Conservation (phyloP, 1,284 basidiomycete genomes). For the Exobasidium cylindrosporum region DNA sequence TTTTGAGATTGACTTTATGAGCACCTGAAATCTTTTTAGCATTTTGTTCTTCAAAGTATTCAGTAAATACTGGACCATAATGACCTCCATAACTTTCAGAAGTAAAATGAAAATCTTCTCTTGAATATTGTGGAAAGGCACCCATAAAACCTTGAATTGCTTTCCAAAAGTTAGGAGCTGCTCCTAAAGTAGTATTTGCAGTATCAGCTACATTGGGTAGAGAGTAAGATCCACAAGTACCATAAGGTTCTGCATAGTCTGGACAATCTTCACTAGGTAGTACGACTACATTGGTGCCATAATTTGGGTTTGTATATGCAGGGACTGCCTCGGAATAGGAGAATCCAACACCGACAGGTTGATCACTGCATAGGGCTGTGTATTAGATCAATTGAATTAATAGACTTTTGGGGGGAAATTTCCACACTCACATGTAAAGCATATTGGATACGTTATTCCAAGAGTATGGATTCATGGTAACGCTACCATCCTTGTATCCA, state of each 20-base stretch:
- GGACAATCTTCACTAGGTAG: conserved; percentile 31
- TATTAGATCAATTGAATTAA: not conserved
- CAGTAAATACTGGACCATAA: conserved; percentile 63
- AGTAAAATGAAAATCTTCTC: conserved; percentile 62
- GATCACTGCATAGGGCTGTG: conserved; percentile 40
- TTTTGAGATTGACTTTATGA: conserved; percentile 64
- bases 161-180: conserved; percentile 55
- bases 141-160: conserved; percentile 62
- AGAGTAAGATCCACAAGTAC: conserved; percentile 36
- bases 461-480: conserved; percentile 64
- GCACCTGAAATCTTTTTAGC: conserved; percentile 59
- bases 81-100: conserved; percentile 62
- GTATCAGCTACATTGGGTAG: conserved; percentile 27
- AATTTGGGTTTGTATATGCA: conserved; percentile 26
- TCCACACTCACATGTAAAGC: conserved; percentile 69
- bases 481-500: conserved; percentile 62
- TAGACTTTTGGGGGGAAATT: not conserved
- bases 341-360: conserved; percentile 58
- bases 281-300: conserved; percentile 16
- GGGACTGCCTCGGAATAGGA: conserved; percentile 32
- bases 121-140: conserved; percentile 33
- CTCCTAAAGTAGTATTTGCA: conserved; percentile 32
- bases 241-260: conserved; percentile 22
- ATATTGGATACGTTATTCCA: conserved; percentile 69
- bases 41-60: conserved; percentile 63